Conservation (phyloP, 2,329 filamentous ascomycete species). For the Fusarium scirpi region DNA sequence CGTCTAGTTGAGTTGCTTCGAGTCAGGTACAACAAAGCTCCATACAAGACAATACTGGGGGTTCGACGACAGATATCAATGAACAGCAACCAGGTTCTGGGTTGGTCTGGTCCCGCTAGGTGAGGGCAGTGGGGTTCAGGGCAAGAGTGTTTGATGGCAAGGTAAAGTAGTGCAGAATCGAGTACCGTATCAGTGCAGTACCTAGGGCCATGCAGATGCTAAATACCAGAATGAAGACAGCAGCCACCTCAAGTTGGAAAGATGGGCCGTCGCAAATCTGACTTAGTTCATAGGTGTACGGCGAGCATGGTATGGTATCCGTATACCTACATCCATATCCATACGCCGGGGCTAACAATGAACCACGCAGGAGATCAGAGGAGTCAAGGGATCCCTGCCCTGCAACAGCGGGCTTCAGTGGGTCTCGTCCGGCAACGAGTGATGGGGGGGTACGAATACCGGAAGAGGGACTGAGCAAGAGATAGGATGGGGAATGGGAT, state of each 20-base stretch:
- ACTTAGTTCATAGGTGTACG: constrained; percentile 44
- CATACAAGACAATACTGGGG: constrained; percentile 21
- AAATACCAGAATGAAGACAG: constrained; percentile 29
- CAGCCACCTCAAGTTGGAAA: constrained; percentile 12
- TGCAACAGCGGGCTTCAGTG: constrained; percentile 44
- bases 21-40: constrained; percentile 35
- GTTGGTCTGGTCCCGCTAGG: constrained; percentile 28
- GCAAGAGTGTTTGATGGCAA: constrained; percentile 20
- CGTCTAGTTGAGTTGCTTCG: constrained; percentile 30
- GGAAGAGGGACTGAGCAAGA: constrained; percentile 2
- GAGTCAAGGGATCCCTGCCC: constrained; percentile 40
- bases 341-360: constrained; percentile 40
- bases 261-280: constrained; percentile 41
- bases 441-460: constrained; percentile 14
- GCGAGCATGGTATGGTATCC: constrained; percentile 38
- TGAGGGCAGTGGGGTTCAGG: constrained; percentile 34
- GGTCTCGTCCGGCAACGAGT: constrained; percentile 40
- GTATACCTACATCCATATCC: constrained; percentile 9
- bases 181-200: constrained; percentile 5
- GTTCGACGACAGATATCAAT: constrained; percentile 37
- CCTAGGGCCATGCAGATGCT: constrained; percentile 38
- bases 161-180: constrained; percentile 18
- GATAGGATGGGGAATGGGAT: constrained; percentile 27
- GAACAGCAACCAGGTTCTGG: constrained; percentile 22
- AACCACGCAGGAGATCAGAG: constrained; percentile 45